These are phyloP conservation scores for Aurinia saxatilis DNA, from an alignment of 345 rosid genomes.

Conservation along the genomic window DNA sequence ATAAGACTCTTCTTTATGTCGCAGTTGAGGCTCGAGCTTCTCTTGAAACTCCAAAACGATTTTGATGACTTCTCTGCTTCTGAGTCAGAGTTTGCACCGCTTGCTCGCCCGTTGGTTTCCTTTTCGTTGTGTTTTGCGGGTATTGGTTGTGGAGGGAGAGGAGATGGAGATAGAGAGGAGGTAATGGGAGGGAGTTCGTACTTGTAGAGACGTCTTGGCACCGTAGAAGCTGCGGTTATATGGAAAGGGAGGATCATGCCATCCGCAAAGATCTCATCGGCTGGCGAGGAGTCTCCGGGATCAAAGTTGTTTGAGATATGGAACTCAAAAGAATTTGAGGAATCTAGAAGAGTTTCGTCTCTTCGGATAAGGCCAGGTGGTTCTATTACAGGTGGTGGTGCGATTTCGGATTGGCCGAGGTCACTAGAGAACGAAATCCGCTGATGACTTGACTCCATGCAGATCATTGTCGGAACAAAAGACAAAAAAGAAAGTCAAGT, in stretches of 20 bases:
- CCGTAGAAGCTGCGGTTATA: background rate
- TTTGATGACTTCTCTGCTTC: slow-evolving; percentile 42
- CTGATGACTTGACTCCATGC: slow-evolving; percentile 50
- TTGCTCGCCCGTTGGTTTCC: slow-evolving; percentile 12
- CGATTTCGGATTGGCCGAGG: slow-evolving; percentile 32
- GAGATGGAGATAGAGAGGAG: slow-evolving; percentile 40
- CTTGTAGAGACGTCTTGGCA: slow-evolving; percentile 19
- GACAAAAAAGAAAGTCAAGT: background rate
- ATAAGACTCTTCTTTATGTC: slow-evolving; percentile 48
- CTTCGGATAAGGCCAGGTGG: slow-evolving; percentile 22
- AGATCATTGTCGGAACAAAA: slow-evolving; percentile 25
- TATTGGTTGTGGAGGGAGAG: slow-evolving; percentile 22
- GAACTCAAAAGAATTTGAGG: slow-evolving; percentile 64
- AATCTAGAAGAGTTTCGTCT: slow-evolving; percentile 37
- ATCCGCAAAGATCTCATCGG: slow-evolving; percentile 67
- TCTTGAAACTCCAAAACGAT: slow-evolving; percentile 76
- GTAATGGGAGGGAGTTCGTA: slow-evolving; percentile 25
- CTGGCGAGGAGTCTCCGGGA: slow-evolving; percentile 42
- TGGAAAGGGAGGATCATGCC: slow-evolving; percentile 61
- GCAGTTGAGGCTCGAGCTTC: slow-evolving; percentile 59
- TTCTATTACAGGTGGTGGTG: slow-evolving; percentile 16
- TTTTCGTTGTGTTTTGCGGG: slow-evolving; percentile 20
- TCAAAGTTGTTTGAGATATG: slow-evolving; percentile 33
- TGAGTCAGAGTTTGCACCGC: slow-evolving; percentile 18
- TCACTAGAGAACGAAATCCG: slow-evolving; percentile 55